Conservation (phyloP, 805 yeast species). For the Candida endomychidarum region DNA sequence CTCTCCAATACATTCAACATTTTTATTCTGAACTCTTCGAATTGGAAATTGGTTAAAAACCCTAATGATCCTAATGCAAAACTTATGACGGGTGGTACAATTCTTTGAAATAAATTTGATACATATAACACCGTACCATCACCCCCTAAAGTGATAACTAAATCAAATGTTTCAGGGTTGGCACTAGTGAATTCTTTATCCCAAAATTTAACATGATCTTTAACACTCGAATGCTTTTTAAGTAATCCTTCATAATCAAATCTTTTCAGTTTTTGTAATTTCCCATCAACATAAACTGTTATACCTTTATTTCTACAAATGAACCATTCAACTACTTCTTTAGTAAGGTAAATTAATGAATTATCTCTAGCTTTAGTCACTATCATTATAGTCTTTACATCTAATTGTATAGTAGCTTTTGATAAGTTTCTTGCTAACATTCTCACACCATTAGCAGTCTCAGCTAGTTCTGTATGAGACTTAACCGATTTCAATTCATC, state of each 20-base stretch:
- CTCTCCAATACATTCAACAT: slow-evolving; percentile 58
- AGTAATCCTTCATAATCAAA: slow-evolving; percentile 60
- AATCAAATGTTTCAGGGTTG: slow-evolving; percentile 43
- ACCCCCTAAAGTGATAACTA: slow-evolving; percentile 47
- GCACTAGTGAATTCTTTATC: slow-evolving; percentile 50
- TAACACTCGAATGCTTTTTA: slow-evolving; percentile 46
- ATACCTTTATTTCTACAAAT: slow-evolving; percentile 39
- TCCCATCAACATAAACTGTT: slow-evolving; percentile 70
- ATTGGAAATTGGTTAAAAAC: slow-evolving; percentile 71
- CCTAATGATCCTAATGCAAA: slow-evolving; percentile 46
- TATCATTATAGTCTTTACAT: slow-evolving; percentile 69
- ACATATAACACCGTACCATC: slow-evolving; percentile 48
- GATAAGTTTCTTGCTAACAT: slow-evolving; percentile 69
- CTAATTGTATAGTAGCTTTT: slow-evolving; percentile 68
- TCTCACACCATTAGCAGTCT: slow-evolving; percentile 79
- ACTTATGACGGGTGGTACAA: slow-evolving; percentile 48
- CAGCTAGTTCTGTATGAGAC: slow-evolving; percentile 74
- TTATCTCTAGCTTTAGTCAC: slow-evolving; percentile 91
- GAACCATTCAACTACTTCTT: slow-evolving; percentile 80
- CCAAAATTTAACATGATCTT: slow-evolving; percentile 64
- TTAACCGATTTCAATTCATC: slow-evolving; percentile 54
- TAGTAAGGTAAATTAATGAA: slow-evolving; percentile 68
- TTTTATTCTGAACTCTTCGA: slow-evolving; percentile 64
- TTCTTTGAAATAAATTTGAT: slow-evolving; percentile 42
- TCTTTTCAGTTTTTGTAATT: slow-evolving; percentile 57